Evolutionary conservation across 352 stramenopile species (phyloP), one percentile per base, ranked within the genome.

Genomic region (Phytophthora hibernalis): DNA sequence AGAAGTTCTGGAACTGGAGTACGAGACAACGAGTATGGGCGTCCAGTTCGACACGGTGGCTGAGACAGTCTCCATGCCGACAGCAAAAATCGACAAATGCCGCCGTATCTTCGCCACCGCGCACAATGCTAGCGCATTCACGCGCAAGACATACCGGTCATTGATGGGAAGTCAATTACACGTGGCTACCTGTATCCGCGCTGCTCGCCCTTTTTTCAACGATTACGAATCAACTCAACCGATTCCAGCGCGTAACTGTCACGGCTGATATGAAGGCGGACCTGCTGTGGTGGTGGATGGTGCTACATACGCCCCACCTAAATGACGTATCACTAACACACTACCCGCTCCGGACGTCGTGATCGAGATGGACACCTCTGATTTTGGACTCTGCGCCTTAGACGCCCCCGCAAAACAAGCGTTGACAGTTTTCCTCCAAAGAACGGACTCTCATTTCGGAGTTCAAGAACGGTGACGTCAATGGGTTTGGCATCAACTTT

Each of bases 1-100:
- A 72, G 40, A 73, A 65, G 47, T 73, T 69, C 49, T 61, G 44
- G 3, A 11, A 22, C 5, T 73, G 57, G 58, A 56, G 54, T 2
- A 56, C 54, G 10, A 8, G 13, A 1, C 48, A 64, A n/a, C 59
- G 28, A 3, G 43, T 2, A 49, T 71, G 6, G 54, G 56, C 10
- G 18, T 71, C 10, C 15, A 51, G 43, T 71, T 66, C 9, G 44
- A 71, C 40, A 50, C 54, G 5, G 33, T 45, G 5, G 45, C 33
- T 0, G 42, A 52, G 21, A 18, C 6, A 5, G 48, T 65, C 0
- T 54, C 47, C 0, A 65, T 65, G 38, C 62, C 62, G n/a, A 10
- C 7, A 5, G n/a, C 22, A 0, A 70, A 61, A 35, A 62, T 68
- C 15, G n/a, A n/a, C n/a, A n/a, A n/a, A n/a, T n/a, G n/a, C n/a